Base-by-base conservation (phyloP, 176 grass and related monocot genomes). In the Hyparrhenia diplandra region DNA sequence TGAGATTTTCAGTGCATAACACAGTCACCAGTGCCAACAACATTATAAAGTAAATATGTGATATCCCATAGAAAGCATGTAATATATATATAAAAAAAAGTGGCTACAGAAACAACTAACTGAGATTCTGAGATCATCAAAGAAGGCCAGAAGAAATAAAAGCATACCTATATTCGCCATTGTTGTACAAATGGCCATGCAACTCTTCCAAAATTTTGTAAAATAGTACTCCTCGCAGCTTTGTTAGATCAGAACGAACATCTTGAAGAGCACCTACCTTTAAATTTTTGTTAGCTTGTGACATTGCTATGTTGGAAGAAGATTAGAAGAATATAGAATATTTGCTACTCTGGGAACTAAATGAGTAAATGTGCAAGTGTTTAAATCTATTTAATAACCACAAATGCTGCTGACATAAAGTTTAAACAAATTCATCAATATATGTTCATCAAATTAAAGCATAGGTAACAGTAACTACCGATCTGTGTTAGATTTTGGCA, bases 191-290 rank as follows among this genome's bases (percentile, higher is more conserved):
- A 90, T 99, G 96, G 52, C 39, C 84, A 75, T 99, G 96, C 62
- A 99, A 77, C 80, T 99, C 96, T 83, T 95, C 96, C 80, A 99
- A 89, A 85, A 99, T 88, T 89, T 99, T 99, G 79, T 93, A 99
- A 76, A 95, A 99, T 12, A 99, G 85, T 79, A 89, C 79, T 41
- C 92, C 96, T 31, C 90, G 92, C 80, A 93, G 83, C 85, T 99
- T 99, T 76, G 81, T 86, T 79, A 99, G 79, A 88, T 99, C 96
- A 77, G 92, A 93, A 73, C 92, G 92, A 84, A 99, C 87, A 91
- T 99, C 96, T 93, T 99, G 96, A 91, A 99, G 92, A 79, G 96
- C 92, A 83, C 96, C 96, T 88, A 98, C 92, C 95, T 98, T 88
- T 59, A 94, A 75, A 89, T 70, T 69, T 77, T 71, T 77, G 66